These are phyloP conservation scores for Colletotrichum tanaceti DNA, from an alignment of 2,329 filamentous ascomycete genomes.

Conservation along the genomic window DNA sequence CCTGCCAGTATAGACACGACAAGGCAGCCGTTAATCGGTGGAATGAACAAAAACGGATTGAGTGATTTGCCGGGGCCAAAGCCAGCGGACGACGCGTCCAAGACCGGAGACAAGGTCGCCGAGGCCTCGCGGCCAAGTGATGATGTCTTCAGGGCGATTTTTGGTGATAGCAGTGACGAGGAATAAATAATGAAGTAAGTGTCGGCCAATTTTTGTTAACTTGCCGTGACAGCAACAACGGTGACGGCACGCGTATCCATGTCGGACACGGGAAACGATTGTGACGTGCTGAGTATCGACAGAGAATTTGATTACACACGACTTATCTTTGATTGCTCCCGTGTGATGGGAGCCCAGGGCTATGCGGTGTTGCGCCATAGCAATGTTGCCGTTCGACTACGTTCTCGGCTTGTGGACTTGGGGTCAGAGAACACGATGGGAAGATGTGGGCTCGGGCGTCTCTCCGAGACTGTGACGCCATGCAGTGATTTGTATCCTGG, in stretches of 20 bases:
- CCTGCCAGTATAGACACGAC: neutral
- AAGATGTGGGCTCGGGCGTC: neutral
- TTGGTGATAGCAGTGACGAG: slow-evolving; percentile 86
- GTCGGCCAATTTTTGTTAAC: neutral
- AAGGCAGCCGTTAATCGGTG: neutral
- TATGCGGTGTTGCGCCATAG: neutral
- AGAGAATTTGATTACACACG: neutral
- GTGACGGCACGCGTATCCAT: neutral
- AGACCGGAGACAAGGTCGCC: slow-evolving; percentile 29
- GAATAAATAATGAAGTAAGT: slow-evolving; percentile 36
- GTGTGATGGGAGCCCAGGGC: neutral
- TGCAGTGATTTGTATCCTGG: neutral
- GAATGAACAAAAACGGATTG: neutral
- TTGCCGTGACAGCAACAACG: neutral
- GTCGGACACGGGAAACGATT: neutral
- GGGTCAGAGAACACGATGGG: neutral
- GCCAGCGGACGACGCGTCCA: slow-evolving; percentile 10
- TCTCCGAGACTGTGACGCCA: neutral
- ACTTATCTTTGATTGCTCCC: neutral
- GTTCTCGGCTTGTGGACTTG: neutral
- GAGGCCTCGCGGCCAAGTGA: slow-evolving; percentile 24
- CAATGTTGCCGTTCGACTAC: neutral
- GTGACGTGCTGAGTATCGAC: neutral
- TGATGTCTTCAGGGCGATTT: slow-evolving; percentile 86
- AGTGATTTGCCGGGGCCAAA: neutral